Evolutionary conservation across 176 grass and related monocot genomes (phyloP).

Genomic region (Musa schizocarpa): DNA sequence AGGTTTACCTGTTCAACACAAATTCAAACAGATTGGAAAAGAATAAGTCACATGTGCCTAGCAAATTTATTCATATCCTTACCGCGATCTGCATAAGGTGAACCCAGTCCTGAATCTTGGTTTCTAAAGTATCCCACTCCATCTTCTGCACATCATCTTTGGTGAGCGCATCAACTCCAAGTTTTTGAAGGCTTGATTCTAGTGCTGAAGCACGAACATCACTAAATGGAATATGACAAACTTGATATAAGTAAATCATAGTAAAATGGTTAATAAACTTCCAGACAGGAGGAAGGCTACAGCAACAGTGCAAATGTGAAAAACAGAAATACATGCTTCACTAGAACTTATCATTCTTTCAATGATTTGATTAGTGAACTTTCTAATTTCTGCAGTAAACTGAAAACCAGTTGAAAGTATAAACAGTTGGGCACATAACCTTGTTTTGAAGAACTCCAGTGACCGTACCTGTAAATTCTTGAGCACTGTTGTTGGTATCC

Average conservation of each 20-base stretch:
- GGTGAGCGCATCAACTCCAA: constrained; percentile 74
- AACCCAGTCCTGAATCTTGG: constrained; percentile 96
- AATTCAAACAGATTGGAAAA: constrained; percentile 6
- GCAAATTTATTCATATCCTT: constrained; percentile 21
- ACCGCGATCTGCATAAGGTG: constrained; percentile 91
- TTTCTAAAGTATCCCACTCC: constrained; percentile 90
- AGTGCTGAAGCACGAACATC: constrained; percentile 53
- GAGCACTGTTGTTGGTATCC: constrained; percentile 59
- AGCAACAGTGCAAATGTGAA: not conserved
- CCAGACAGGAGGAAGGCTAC: not conserved
- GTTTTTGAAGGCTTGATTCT: constrained; percentile 64
- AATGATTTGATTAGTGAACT: too few relatives aligned
- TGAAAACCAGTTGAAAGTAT: not conserved
- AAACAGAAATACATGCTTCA: not conserved
- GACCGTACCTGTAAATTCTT: constrained; percentile 51
- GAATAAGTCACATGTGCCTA: constrained; percentile 5
- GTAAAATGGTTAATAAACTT: not conserved
- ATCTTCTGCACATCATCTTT: constrained; percentile 98
- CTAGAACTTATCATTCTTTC: not conserved
- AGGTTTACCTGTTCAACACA: constrained; percentile 65
- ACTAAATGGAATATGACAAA: constrained; percentile 32
- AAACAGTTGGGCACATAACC: not conserved
- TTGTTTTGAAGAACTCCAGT: not conserved
- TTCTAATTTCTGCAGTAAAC: not conserved
- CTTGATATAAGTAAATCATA: not conserved